A percentile compares a stretch with the other conserved stretches of the same genome.
These are phyloP conservation scores for Aspergillus oerlinghausenensis DNA, from an alignment of 2,329 filamentous ascomycete species.

Conservation along the genomic window DNA sequence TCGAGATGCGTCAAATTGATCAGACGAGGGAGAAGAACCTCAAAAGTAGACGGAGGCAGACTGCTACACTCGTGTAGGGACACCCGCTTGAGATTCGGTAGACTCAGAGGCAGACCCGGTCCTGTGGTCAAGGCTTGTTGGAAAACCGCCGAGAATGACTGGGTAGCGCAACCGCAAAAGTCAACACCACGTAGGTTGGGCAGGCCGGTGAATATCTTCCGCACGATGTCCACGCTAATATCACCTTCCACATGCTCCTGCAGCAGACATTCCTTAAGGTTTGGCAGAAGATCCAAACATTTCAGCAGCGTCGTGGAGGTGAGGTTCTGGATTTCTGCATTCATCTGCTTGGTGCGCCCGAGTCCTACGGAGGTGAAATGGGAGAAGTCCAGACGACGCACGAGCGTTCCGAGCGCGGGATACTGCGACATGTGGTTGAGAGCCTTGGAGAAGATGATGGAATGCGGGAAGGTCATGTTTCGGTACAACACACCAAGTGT, in stretches of 20 bases:
- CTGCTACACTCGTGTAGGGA: slow-evolving; percentile 76
- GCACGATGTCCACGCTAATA: slow-evolving; percentile 61
- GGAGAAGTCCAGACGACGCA: slow-evolving; percentile 76
- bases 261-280: slow-evolving; percentile 70
- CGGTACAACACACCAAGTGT: slow-evolving; percentile 72
- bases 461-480: slow-evolving; percentile 78
- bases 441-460: slow-evolving; percentile 77
- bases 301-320: slow-evolving; percentile 67
- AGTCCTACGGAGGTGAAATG: slow-evolving; percentile 78
- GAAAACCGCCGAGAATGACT: slow-evolving; percentile 63
- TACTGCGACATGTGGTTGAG: slow-evolving; percentile 64
- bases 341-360: slow-evolving; percentile 70
- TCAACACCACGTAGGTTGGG: slow-evolving; percentile 64
- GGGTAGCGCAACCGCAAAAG: slow-evolving; percentile 70
- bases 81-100: slow-evolving; percentile 60
- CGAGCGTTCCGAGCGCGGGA: slow-evolving; percentile 66
- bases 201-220: slow-evolving; percentile 65
- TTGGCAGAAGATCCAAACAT: slow-evolving; percentile 67
- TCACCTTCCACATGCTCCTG: slow-evolving; percentile 80
- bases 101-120: slow-evolving; percentile 46
- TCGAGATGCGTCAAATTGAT: slow-evolving; percentile 69
- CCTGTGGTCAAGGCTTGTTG: slow-evolving; percentile 47
- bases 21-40: slow-evolving; percentile 67
- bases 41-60: slow-evolving; percentile 63
- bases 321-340: slow-evolving; percentile 69